phyloP scores from a whole-genome alignment of 352 stramenopile genomes.

The Pythium oligandrum region DNA sequence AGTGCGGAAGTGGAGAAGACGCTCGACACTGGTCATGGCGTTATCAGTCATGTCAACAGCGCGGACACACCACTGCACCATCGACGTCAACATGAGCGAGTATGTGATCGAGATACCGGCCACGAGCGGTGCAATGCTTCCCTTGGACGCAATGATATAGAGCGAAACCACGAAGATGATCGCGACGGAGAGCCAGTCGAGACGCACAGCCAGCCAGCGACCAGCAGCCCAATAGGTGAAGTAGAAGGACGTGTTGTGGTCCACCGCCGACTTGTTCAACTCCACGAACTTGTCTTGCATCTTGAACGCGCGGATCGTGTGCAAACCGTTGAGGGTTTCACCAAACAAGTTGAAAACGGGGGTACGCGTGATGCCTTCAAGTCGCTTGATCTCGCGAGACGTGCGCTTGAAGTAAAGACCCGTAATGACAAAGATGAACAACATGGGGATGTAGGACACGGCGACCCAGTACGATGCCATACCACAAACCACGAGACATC shows the following conservation, averaged over 20 bases:
- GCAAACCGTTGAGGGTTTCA: conserved; percentile 90
- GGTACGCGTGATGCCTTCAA: conserved; percentile 85
- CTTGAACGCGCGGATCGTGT: conserved; percentile 84
- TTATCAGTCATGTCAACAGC: conserved; percentile 88
- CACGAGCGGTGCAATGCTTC: conserved; percentile 40
- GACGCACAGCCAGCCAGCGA: conserved; percentile 92
- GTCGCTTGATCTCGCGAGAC: conserved; percentile 88
- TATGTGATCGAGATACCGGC: conserved; percentile 89
- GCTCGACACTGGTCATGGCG: conserved; percentile 88
- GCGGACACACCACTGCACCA: conserved; percentile 88
- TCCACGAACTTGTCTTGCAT: conserved; percentile 28
- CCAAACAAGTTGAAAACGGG: conserved; percentile 92
- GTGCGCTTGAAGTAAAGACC: conserved; percentile 84
- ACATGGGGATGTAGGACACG: conserved; percentile 53
- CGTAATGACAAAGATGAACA: conserved; percentile 34
- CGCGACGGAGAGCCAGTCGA: conserved; percentile 71
- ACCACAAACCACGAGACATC: conserved; percentile 29
- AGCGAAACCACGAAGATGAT: conserved; percentile 88
- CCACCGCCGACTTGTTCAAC: conserved; percentile 27
- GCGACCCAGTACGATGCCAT: conserved; percentile 35
- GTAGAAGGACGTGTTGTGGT: conserved; percentile 38
- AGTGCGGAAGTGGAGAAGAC: conserved; percentile 43
- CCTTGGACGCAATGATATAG: conserved; percentile 64
- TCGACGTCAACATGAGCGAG: conserved; percentile 80
- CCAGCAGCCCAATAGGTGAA: conserved; percentile 33